Evolutionary conservation across 208 protist genomes (phyloP).

Genomic region (Trypanosoma cruzi): DNA sequence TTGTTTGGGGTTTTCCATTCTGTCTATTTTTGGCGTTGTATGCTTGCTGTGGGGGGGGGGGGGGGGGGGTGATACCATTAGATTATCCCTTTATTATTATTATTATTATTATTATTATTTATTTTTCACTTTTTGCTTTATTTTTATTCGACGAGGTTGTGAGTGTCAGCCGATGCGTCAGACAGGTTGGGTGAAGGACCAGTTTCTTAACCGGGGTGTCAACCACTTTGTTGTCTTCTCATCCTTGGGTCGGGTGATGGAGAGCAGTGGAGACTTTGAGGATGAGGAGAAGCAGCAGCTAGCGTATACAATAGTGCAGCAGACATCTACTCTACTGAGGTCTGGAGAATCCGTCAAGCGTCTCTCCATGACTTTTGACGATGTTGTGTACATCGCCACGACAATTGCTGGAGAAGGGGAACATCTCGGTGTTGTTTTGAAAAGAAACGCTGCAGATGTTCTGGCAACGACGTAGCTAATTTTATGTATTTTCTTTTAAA

Average conservation of each 20-base stretch:
- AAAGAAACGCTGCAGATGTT: conserved; percentile 36
- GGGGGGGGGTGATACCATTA: too few species aligned
- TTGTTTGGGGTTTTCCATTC: not conserved
- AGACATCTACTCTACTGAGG: conserved; percentile 48
- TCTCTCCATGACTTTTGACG: conserved; percentile 76
- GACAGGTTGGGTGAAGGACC: conserved; percentile 76
- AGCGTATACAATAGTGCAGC: conserved; percentile 77
- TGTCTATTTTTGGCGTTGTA: not conserved
- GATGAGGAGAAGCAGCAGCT: conserved; percentile 63
- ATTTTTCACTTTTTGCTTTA: conserved; percentile 7
- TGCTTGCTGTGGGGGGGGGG: not conserved
- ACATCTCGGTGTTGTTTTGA: conserved; percentile 67
- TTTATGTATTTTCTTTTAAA: conserved; percentile 14
- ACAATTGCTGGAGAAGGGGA: conserved; percentile 46
- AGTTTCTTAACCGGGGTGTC: conserved; percentile 77
- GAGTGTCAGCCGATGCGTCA: conserved; percentile 49
- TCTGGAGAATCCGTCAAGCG: conserved; percentile 66
- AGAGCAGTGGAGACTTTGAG: conserved; percentile 81
- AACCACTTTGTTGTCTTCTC: conserved; percentile 87
- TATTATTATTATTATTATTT: conserved; percentile 28
- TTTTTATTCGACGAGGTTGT: conserved; percentile 10
- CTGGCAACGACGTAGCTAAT: conserved; percentile 8
- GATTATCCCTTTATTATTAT: not conserved
- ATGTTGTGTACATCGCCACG: conserved; percentile 80
- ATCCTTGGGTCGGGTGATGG: conserved; percentile 60